These are phyloP conservation scores for Euclidium syriacum DNA, from an alignment of 345 rosid species.

Conservation along the genomic window DNA sequence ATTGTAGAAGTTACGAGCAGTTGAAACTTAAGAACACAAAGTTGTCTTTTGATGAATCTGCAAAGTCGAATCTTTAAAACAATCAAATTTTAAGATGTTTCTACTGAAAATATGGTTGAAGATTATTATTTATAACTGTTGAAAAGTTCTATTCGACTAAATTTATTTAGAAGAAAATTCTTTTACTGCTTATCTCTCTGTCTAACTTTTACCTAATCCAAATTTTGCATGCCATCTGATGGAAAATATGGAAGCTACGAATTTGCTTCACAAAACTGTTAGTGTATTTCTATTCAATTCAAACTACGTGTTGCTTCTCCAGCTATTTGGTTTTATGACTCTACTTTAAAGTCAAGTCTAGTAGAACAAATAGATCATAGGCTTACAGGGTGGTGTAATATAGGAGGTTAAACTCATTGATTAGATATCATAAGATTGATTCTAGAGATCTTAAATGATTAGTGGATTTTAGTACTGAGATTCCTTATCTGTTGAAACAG, in stretches of 20 bases:
- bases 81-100: not conserved
- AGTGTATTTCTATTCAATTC: conserved; percentile 94
- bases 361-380: not conserved
- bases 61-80: not conserved
- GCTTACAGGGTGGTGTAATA: not conserved
- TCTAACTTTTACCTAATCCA: not conserved
- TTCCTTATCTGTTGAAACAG: conserved; percentile 34
- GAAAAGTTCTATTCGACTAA: not conserved
- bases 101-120: conserved; percentile 2
- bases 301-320: conserved; percentile 91
- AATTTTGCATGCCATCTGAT: conserved; percentile 80
- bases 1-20: too few relatives aligned
- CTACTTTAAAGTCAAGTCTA: not conserved
- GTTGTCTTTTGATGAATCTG: too few relatives aligned
- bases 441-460: too few relatives aligned
- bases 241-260: conserved; percentile 83
- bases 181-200: not conserved
- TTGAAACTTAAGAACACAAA: too few relatives aligned
- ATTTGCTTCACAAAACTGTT: conserved; percentile 88
- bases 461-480: not conserved
- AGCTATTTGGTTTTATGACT: conserved; percentile 48
- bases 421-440: not conserved
- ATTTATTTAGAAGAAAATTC: not conserved
- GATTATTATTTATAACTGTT: not conserved
- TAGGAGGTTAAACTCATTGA: not conserved